Evolutionary conservation across 495 filamentous ascomycete genomes (phyloP).

Genomic region (Apodospora peruviana): DNA sequence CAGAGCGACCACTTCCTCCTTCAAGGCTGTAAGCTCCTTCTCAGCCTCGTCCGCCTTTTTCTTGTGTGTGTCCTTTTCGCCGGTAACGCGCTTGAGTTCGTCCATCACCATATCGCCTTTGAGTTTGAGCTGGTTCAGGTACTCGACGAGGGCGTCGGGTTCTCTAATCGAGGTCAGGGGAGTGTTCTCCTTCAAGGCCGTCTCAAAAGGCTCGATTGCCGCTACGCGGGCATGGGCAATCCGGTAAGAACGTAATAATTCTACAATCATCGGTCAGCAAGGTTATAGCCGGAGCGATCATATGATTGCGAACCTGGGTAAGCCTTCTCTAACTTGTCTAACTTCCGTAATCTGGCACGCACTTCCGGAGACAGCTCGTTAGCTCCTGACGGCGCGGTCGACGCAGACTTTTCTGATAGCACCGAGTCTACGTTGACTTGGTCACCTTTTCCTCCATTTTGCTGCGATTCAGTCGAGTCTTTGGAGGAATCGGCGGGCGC

Average conservation of each 20-base stretch:
- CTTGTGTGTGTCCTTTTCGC: constrained; percentile 74
- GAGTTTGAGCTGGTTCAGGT: constrained; percentile 81
- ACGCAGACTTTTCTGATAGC: constrained; percentile 3
- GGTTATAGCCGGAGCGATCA: not conserved
- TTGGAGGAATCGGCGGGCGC: constrained; percentile 7
- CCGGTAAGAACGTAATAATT: constrained; percentile 85
- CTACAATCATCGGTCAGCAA: constrained; percentile 34
- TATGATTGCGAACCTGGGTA: constrained; percentile 64
- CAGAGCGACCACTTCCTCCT: constrained; percentile 31
- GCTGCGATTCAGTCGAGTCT: not conserved
- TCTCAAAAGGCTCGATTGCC: constrained; percentile 89
- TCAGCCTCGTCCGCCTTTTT: constrained; percentile 67
- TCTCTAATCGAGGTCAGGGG: constrained; percentile 84
- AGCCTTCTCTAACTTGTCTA: constrained; percentile 80
- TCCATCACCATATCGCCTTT: constrained; percentile 88
- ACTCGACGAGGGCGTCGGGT: constrained; percentile 80
- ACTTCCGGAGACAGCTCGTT: constrained; percentile 72
- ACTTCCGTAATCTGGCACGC: constrained; percentile 60
- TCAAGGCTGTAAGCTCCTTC: constrained; percentile 52
- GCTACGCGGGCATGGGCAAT: constrained; percentile 79
- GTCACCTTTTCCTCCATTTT: constrained; percentile 9
- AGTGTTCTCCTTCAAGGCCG: constrained; percentile 81
- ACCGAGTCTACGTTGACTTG: too few relatives aligned
- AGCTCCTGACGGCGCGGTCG: constrained; percentile 13
- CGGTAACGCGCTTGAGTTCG: constrained; percentile 81